Evolutionary conservation across 192 early-diverging fungal species (phyloP), one percentile per base, ranked within the genome.

Genomic region (Podila epicladia): DNA sequence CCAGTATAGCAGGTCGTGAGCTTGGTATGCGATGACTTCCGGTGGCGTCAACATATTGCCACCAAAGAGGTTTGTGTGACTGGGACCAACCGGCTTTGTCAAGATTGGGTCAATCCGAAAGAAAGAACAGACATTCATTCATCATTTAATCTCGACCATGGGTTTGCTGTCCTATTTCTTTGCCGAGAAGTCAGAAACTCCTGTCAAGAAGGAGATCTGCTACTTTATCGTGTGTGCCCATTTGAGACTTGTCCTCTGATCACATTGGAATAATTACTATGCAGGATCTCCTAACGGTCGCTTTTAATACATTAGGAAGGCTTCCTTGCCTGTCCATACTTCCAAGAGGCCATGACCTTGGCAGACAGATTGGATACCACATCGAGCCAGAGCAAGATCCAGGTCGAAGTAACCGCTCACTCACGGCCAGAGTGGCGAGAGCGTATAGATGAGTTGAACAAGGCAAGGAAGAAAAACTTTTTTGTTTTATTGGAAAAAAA

Each of bases 141-240:
- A 12, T 45, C 41, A 45, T 45, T 45, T 17, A 45, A 45, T 45
- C 41, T 45, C 41, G 41, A 45, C 41, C 41, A 77, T 77, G 75
- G 69, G 75, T 24, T 17, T 77, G 19, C 45, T 65, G 20, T 77
- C 75, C 0, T 77, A 67, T 37, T 71, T 77, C 31, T 77, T 71
- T 41, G 15, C 64, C 41, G 69, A 77, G 7, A 71, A 71, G 45
- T 57, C 69, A 24, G 35, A 29, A 6, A 15, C 60, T 15, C 53
- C 59, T 4, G 75, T 77, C n/a, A 68, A 68, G n/a, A 77, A 77
- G 64, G 75, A 77, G 19, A 71, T 70, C 62, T 77, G 75, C 64
- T 77, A 77, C 64, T 70, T 71, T 28, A 71, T 77, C 33, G 75
- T 71, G 67, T 5, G 35, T 45, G 19, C 19, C 31, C 33, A 20